Evolutionary conservation across 2,329 filamentous ascomycete species (phyloP), one percentile per base, ranked within the genome.

Genomic region (Clarireedia monteithiana): DNA sequence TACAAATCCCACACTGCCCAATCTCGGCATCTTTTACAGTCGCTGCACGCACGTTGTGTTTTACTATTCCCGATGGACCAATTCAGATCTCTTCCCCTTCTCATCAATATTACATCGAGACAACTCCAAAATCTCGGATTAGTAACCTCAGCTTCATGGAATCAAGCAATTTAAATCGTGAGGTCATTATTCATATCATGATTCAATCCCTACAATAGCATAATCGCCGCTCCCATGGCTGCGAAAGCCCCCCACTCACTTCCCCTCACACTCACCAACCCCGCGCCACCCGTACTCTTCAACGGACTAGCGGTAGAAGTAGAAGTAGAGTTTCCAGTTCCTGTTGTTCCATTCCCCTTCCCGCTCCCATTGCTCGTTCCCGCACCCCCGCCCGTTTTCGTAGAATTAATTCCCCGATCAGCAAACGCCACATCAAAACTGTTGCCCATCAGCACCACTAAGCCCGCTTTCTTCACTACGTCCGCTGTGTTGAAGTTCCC

Each of bases 361-460:
- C 10, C 14, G 36, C 27, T 49, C 34, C 26, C 9, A 7, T 6
- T 14, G 6, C 14, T 40, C 39, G 17, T 40, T 15, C 39, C 17
- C 15, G 40, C 15, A 17, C 40, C 6, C 40, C 4, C 20, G 10
- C 20, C 20, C 7, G 6, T 2, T 6, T n/a, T 12, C 12, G 27
- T 26, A 27, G 14, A 6, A 36, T 38, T 39, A 10, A 30, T 20
- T 3, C 4, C 30, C 5, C 12, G 12, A 39, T 53, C 51, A 4
- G 20, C 44, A 26, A 52, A 55, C 14, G 58, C 48, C 17, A 60
- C 59, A 42, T 60, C 51, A 24, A 60, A 60, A 20, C 27, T 54
- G 39, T 58, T 58, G 6, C 56, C 59, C 49, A 52, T 49, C n/a
- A 60, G 23, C 5, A 61, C 55, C 0, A 26, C 58, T 46, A 58